These are phyloP conservation scores for Exserohilum rostratum DNA, from an alignment of 2,329 filamentous ascomycete species.

Conservation along the genomic window DNA sequence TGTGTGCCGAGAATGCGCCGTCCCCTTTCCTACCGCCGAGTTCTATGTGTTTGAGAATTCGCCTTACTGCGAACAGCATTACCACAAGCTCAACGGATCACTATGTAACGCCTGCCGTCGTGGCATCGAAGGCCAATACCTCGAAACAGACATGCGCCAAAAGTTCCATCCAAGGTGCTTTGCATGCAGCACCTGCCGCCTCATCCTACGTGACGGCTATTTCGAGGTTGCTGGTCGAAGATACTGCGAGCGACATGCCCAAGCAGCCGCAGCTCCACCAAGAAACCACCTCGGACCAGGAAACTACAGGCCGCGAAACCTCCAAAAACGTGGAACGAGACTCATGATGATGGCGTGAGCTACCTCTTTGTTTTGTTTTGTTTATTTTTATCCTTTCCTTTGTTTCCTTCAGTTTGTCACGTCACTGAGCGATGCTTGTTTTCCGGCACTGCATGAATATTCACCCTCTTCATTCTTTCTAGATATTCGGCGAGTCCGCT, in stretches of 20 bases:
- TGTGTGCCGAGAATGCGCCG: conserved; percentile 81
- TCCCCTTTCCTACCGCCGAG: conserved; percentile 82
- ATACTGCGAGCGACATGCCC: conserved; percentile 88
- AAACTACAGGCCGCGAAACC: conserved; percentile 43
- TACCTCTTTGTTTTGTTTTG: background rate
- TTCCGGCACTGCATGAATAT: conserved; percentile 19
- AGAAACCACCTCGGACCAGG: conserved; percentile 49
- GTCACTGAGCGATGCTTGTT: conserved; percentile 17
- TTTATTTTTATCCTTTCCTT: background rate
- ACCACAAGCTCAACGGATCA: conserved; percentile 88
- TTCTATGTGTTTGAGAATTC: conserved; percentile 90
- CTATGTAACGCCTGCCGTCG: conserved; percentile 78
- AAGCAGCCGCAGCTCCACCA: conserved; percentile 56
- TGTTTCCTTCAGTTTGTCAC: conserved; percentile 5
- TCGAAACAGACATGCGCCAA: conserved; percentile 76
- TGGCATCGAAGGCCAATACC: conserved; percentile 92
- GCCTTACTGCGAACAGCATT: conserved; percentile 91
- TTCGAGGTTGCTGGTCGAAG: conserved; percentile 82
- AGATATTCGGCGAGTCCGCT: conserved; percentile 34
- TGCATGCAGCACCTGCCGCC: conserved; percentile 77
- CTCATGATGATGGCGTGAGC: conserved; percentile 58
- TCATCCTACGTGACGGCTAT: conserved; percentile 80
- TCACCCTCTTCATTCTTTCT: conserved; percentile 22
- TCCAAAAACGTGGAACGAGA: conserved; percentile 57
- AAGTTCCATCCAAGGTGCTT: conserved; percentile 92